Evolutionary conservation across 345 rosid species (phyloP).

Genomic region (Combretum micranthum): DNA sequence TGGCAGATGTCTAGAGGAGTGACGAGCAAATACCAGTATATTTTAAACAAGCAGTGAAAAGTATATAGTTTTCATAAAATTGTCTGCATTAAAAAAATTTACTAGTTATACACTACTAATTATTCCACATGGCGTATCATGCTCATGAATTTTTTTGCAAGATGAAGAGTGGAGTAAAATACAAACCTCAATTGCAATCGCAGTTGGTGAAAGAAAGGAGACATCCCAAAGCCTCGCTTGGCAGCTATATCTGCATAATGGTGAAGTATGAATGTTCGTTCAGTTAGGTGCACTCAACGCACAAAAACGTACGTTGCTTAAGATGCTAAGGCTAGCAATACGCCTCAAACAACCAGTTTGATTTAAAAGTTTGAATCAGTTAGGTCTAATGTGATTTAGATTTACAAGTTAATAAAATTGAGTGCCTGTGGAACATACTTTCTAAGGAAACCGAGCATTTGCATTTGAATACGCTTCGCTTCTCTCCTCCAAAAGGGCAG

Average conservation of each 20-base stretch:
- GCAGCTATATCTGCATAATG: constrained; percentile 60
- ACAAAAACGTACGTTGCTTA: background rate
- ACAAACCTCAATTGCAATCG: constrained; percentile 76
- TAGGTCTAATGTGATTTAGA: too few species aligned
- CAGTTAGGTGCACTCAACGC: background rate
- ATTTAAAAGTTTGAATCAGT: too few species aligned
- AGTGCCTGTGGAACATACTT: constrained; percentile 35
- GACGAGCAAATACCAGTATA: too few species aligned
- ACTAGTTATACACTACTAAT: too few species aligned
- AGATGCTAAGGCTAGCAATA: too few species aligned
- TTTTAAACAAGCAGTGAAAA: too few species aligned
- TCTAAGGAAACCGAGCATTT: constrained; percentile 75
- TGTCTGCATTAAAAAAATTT: too few species aligned
- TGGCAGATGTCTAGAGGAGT: constrained; percentile 1
- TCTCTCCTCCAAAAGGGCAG: constrained; percentile 67
- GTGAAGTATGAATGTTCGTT: background rate
- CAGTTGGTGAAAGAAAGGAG: constrained; percentile 52
- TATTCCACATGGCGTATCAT: too few species aligned
- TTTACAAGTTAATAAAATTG: background rate
- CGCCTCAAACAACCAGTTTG: too few species aligned
- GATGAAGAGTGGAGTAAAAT: constrained; percentile 10
- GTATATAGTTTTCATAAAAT: too few species aligned
- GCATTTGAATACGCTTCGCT: constrained; percentile 66
- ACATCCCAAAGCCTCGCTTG: constrained; percentile 62
- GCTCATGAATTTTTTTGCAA: too few species aligned